Evolutionary conservation across 1,139 yeast genomes (phyloP).

Genomic region (Protomyces pachydermus): DNA sequence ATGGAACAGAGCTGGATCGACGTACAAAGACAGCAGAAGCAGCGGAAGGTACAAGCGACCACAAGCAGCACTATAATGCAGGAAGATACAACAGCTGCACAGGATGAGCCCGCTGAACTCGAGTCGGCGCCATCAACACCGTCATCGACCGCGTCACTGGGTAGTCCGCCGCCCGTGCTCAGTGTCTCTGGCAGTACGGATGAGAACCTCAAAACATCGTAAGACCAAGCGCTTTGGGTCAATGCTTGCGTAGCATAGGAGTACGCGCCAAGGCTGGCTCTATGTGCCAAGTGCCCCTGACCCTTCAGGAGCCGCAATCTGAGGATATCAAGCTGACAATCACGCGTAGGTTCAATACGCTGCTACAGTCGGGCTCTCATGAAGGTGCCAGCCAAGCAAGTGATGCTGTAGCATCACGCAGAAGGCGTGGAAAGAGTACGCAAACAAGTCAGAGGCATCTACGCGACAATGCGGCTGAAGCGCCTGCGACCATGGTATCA

Average conservation of each 20-base stretch:
- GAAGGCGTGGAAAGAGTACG: too few relatives aligned
- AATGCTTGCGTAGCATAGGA: too few relatives aligned
- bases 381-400: too few relatives aligned
- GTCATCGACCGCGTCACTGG: slow-evolving; percentile 5
- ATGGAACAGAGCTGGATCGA: slow-evolving; percentile 3
- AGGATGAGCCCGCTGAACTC: slow-evolving; percentile 22
- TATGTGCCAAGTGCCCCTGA: not conserved
- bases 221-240: not conserved
- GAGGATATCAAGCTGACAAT: too few relatives aligned
- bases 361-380: not conserved
- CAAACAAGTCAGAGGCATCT: not conserved
- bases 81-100: not conserved
- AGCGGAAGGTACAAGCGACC: not conserved
- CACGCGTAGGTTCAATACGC: slow-evolving; percentile 1
- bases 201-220: slow-evolving; percentile 19
- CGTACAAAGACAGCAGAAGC: slow-evolving; percentile 11
- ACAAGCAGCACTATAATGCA: not conserved
- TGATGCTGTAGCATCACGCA: too few relatives aligned
- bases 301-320: too few relatives aligned
- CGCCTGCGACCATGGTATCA: too few relatives aligned
- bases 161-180: not conserved
- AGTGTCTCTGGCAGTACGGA: slow-evolving; percentile 18
- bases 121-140: slow-evolving; percentile 16
- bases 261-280: not conserved
- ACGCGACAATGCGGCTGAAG: too few relatives aligned